Conservation (phyloP, 2,329 filamentous ascomycete species). For the Sporothrix sp. region DNA sequence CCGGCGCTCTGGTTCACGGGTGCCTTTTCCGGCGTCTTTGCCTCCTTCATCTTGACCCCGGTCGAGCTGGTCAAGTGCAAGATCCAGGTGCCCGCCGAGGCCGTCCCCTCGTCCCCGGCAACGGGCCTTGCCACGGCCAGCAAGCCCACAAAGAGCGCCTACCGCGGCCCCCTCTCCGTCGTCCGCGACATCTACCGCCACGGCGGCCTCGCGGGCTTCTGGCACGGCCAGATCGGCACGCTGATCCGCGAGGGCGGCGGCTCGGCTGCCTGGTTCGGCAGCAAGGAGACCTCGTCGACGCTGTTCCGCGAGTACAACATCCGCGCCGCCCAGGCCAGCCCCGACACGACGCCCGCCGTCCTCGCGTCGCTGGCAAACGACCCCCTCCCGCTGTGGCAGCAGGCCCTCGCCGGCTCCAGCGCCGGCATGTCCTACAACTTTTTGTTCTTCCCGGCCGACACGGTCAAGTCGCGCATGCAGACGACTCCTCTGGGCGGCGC, state of each 20-base stretch:
- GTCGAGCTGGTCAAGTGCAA: conserved; percentile 98
- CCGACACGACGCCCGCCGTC: conserved; percentile 13
- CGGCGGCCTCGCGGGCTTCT: conserved; percentile 78
- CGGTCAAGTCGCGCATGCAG: conserved; percentile 95
- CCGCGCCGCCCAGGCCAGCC: conserved; percentile 27
- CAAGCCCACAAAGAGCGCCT: conserved; percentile 27
- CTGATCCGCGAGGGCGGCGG: conserved; percentile 90
- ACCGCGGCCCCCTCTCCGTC: conserved; percentile 54
- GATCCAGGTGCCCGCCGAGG: conserved; percentile 70
- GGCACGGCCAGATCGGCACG: conserved; percentile 90
- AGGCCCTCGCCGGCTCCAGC: conserved; percentile 74
- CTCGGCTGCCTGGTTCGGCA: conserved; percentile 89
- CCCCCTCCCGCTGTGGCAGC: conserved; percentile 70
- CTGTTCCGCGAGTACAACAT: conserved; percentile 55
- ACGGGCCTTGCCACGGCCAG: conserved; percentile 33
- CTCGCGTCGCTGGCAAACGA: conserved; percentile 35
- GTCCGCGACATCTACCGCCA: conserved; percentile 72
- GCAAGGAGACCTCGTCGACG: conserved; percentile 69
- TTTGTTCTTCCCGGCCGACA: conserved; percentile 93
- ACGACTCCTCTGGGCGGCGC: conserved; percentile 57
- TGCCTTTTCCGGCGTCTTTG: conserved; percentile 77
- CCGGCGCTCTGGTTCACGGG: conserved; percentile 68
- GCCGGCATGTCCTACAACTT: conserved; percentile 96
- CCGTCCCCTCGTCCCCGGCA: conserved; percentile 24
- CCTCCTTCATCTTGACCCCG: conserved; percentile 82